These are phyloP conservation scores for Fusarium buharicum DNA, from an alignment of 2,329 filamentous ascomycete species.

Conservation along the genomic window DNA sequence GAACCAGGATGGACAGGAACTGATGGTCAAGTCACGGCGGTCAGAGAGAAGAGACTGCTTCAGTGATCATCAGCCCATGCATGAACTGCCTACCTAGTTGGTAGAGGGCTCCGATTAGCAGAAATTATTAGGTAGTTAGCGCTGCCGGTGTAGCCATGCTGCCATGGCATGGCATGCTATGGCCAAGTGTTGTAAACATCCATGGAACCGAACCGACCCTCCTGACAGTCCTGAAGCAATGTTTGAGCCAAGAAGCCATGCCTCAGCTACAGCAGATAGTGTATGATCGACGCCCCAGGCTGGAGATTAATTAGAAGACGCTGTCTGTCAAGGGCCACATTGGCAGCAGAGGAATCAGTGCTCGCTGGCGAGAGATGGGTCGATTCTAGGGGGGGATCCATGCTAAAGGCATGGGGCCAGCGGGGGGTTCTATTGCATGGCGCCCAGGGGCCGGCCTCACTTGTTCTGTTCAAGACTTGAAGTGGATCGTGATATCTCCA, in stretches of 20 bases:
- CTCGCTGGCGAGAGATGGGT: conserved; percentile 36
- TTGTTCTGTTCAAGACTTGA: conserved; percentile 8
- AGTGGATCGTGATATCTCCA: conserved; percentile 33
- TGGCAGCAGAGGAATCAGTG: conserved; percentile 42
- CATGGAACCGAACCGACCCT: conserved; percentile 10
- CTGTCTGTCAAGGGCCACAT: conserved; percentile 35
- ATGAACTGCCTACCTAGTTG: conserved; percentile 40
- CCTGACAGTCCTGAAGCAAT: conserved; percentile 31
- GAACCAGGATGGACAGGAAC: conserved; percentile 35
- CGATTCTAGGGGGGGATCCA: conserved; percentile 34
- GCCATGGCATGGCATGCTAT: not conserved
- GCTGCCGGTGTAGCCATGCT: conserved; percentile 2
- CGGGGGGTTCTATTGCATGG: conserved; percentile 21
- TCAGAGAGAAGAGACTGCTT: conserved; percentile 26
- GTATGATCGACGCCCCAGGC: conserved; percentile 46
- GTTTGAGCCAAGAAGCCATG: conserved; percentile 32
- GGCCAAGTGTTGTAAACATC: conserved; percentile 2
- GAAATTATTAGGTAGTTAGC: conserved; percentile 13
- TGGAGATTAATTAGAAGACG: conserved; percentile 31
- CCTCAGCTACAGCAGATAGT: conserved; percentile 44
- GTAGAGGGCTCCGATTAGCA: conserved; percentile 5
- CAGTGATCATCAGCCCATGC: conserved; percentile 42
- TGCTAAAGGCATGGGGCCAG: conserved; percentile 13
- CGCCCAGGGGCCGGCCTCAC: conserved; percentile 32
- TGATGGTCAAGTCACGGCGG: conserved; percentile 36